Evolutionary conservation across 305 asterid species (phyloP).

Genomic region (Withania somnifera): DNA sequence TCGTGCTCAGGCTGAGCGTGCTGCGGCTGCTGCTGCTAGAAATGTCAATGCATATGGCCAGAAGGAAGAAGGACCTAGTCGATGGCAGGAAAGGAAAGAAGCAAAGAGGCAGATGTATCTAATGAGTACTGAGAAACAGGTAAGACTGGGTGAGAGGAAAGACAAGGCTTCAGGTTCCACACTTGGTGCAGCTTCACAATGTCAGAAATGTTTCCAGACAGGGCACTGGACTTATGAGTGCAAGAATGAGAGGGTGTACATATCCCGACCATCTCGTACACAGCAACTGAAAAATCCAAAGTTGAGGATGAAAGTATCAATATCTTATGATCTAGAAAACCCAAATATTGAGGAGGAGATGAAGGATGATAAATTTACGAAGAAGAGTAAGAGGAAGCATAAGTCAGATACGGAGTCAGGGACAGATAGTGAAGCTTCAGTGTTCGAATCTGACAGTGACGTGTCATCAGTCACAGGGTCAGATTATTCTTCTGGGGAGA

Average conservation of each 20-base stretch:
- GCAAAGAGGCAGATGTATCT: constrained; percentile 97
- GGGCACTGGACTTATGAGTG: constrained; percentile 99
- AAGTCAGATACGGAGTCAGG: constrained; percentile 49
- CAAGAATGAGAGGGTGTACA: constrained; percentile 83
- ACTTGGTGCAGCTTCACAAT: constrained; percentile 51
- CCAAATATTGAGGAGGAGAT: constrained; percentile 41
- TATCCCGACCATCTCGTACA: constrained; percentile 82
- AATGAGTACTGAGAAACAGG: constrained; percentile 95
- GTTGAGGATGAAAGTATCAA: constrained; percentile 62
- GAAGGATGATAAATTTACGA: constrained; percentile 26
- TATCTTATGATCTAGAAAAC: constrained; percentile 55
- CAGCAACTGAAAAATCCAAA: constrained; percentile 89
- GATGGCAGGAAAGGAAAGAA: constrained; percentile 99
- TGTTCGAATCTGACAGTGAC: constrained; percentile 68
- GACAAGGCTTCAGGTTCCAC: constrained; percentile 46
- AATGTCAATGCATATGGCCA: constrained; percentile 97
- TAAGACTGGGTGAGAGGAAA: constrained; percentile 80
- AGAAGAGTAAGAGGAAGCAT: constrained; percentile 84
- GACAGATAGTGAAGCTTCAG: constrained; percentile 77
- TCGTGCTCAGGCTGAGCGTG: constrained; percentile 97
- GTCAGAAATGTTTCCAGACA: constrained; percentile 84
- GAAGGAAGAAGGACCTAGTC: constrained; percentile 96
- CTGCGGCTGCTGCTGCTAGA: constrained; percentile 87
- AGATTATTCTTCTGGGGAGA: constrained; percentile 56
- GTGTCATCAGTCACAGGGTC: constrained; percentile 54